Evolutionary conservation across 140 eudicot genomes (phyloP), one percentile per base, ranked within the genome.

Genomic region (Ambrosia hybrid): DNA sequence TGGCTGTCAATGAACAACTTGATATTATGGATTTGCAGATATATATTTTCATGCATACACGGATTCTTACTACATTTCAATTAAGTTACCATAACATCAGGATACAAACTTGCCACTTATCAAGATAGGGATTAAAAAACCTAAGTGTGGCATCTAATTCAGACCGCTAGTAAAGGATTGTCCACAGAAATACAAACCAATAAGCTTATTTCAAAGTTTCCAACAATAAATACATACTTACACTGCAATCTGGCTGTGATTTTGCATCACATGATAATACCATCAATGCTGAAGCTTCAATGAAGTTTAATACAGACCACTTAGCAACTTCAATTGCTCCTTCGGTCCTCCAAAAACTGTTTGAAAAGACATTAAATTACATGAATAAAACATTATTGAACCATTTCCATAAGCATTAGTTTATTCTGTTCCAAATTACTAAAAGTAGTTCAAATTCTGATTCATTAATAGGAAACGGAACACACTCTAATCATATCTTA

Each of bases 271-370:
- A 57, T 62, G 61, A 68, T 16, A 66, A 56, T 56, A 57, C 34
- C 63, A 68, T 59, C 63, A 60, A 45, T 59, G 64, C 49, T 3
- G 49, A 76, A 60, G 56, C 71, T 76, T 59, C 26, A 17, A 60
- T 61, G 59, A 38, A 60, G 71, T n/a, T 69, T 51, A 51, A 17
- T 38, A 68, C 75, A 45, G 16, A 59, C 64, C 46, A 68, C 17
- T 15, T 59, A 16, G 45, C 76, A 70, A 76, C 76, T 76, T 46
- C 62, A 46, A 41, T 58, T 36, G 70, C 72, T 39, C 55, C 67
- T 76, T 49, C 65, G 70, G 65, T 39, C 53, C 67, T 76, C 65
- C 34, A 21, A 16, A 60, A 51, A 61, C 76, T 51, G 71, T 61
- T 21, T 14, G 15, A 6, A 38, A 51, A 41, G 33, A 38, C 55